Conservation (phyloP, 148 eudicot genomes). For the Fagopyrum esculentum region DNA sequence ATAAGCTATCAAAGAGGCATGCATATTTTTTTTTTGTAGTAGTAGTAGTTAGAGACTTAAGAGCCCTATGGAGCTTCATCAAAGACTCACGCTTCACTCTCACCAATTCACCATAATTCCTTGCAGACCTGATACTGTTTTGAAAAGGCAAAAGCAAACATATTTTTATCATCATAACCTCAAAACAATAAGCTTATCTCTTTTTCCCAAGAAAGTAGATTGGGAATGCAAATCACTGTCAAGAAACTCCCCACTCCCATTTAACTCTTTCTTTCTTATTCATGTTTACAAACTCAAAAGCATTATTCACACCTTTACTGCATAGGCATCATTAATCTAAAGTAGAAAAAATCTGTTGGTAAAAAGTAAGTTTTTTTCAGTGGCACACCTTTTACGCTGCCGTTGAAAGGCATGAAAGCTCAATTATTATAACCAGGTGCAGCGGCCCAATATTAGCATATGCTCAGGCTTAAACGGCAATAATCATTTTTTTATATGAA, state of each 20-base stretch:
- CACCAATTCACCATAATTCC: background rate
- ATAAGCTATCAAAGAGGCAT: background rate
- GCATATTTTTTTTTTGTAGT: background rate
- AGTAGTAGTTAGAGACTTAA: background rate
- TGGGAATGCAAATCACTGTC: background rate
- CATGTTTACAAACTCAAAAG: background rate
- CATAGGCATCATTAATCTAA: conserved; percentile 5
- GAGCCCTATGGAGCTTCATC: background rate
- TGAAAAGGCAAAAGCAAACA: background rate
- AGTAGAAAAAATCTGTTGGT: background rate
- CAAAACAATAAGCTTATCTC: conserved; percentile 1
- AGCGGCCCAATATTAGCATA: background rate
- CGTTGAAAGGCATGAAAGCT: conserved; percentile 6
- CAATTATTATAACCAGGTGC: background rate
- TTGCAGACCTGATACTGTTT: background rate
- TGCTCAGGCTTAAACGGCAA: background rate
- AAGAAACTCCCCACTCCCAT: background rate
- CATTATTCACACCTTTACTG: background rate
- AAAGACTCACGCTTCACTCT: background rate
- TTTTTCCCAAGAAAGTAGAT: background rate
- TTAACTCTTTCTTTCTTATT: background rate
- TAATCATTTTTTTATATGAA: background rate
- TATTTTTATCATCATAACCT: background rate
- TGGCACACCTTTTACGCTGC: conserved; percentile 6
- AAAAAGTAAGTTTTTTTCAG: background rate